Evolutionary conservation across 805 yeast genomes (phyloP).

Genomic region (Candida andamanensis): DNA sequence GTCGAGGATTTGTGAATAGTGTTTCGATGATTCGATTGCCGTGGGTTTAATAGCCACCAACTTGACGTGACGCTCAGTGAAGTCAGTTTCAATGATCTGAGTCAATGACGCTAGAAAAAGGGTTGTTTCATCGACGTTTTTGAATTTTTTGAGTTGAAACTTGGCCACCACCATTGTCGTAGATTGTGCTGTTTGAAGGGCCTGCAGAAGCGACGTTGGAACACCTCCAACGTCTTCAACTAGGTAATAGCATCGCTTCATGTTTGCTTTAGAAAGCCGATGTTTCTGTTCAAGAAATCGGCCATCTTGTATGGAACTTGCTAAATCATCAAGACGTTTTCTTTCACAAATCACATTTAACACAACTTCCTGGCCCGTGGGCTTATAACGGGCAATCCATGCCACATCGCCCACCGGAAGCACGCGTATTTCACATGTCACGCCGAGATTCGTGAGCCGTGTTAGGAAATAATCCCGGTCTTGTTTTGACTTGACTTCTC

Average conservation of each 20-base stretch:
- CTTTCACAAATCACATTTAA: conserved; percentile 85
- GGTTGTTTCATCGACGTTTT: conserved; percentile 70
- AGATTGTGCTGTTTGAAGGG: conserved; percentile 73
- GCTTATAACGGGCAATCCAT: conserved; percentile 76
- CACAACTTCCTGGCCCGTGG: conserved; percentile 57
- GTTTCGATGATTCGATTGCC: conserved; percentile 45
- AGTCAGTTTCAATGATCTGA: conserved; percentile 34
- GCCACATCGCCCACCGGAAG: conserved; percentile 81
- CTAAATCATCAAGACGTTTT: conserved; percentile 83
- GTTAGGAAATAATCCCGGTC: conserved; percentile 69
- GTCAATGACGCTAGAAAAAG: conserved; percentile 51
- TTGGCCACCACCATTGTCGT: conserved; percentile 59
- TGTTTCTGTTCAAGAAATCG: conserved; percentile 83
- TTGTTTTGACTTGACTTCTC: conserved; percentile 67
- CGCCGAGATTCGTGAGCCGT: conserved; percentile 45
- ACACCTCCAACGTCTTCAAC: conserved; percentile 62
- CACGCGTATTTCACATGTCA: conserved; percentile 48
- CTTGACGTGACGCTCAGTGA: conserved; percentile 16
- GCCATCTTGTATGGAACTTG: conserved; percentile 78
- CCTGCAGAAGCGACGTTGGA: conserved; percentile 43
- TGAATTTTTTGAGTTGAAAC: conserved; percentile 65
- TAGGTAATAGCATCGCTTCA: conserved; percentile 64
- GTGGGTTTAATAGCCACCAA: conserved; percentile 51
- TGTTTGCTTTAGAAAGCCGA: conserved; percentile 64
- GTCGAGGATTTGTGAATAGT: conserved; percentile 39